Base-by-base conservation (phyloP, 139 green algal species). In the Chlorella ohadii region DNA sequence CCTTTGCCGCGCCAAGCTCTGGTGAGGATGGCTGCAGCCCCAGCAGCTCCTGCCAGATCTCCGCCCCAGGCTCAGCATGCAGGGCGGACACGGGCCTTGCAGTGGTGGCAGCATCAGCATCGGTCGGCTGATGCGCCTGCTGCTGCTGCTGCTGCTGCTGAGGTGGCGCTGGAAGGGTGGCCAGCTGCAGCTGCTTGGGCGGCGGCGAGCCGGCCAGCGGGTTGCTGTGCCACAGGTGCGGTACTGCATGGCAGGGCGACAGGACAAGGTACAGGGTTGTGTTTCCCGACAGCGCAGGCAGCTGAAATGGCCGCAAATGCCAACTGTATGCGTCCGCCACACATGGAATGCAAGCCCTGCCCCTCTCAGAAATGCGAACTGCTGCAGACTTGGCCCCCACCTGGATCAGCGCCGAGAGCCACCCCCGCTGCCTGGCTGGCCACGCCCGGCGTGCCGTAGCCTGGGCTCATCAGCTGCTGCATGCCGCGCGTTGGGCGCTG, bases 191-290 rank as follows among this genome's bases (percentile, higher is more conserved):
- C 75, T 31, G 76, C 59, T 72, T 77, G 39, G 70, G 25, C 7
- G 76, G 59, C 28, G 76, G 59, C 23, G 76, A 82, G 25, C 19
- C 28, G 6, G 76, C 76, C 27, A 82, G 76, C 4, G 76, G 76
- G 76, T 82, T 82, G 76, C 76, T 72, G 76, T 61, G 76, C 76
- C 76, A 82, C 59, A 82, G 13, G 22, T 44, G 51, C 9, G 55
- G 27, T 11, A 55, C 33, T 57, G 74, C 74, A 7, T 31, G 38
- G 73, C 20, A 33, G 16, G 33, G 15, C 1, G 13, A 28, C 44
- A 79, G 17, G 55, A 28, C 15, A 15, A n/a, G n/a, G n/a, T n/a
- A n/a, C n/a, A n/a, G n/a, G n/a, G n/a, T n/a, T n/a, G n/a, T n/a
- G n/a, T n/a, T n/a, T n/a, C n/a, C n/a, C n/a, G n/a, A n/a, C n/a